Evolutionary conservation across 352 stramenopile genomes (phyloP).

Genomic region (Paralagenidium karlingii): DNA sequence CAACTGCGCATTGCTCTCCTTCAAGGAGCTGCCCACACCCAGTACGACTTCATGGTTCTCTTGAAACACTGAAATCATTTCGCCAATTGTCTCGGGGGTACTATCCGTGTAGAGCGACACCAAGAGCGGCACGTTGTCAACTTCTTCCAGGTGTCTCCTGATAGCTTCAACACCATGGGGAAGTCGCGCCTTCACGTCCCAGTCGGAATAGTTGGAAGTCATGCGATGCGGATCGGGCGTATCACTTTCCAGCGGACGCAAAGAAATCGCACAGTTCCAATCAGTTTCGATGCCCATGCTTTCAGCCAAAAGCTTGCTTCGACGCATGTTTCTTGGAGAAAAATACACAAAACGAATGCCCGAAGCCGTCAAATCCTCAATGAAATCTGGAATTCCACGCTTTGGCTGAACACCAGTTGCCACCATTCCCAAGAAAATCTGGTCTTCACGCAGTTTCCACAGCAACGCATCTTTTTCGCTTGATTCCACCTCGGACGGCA

Average conservation of each 20-base stretch:
- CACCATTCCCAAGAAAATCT: conserved; percentile 97
- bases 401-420: conserved; percentile 91
- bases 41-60: conserved; percentile 76
- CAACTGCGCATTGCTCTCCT: conserved; percentile 60
- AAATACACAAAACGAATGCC: conserved; percentile 99
- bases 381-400: conserved; percentile 90
- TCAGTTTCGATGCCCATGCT: conserved; percentile 99
- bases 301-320: conserved; percentile 93
- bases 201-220: conserved; percentile 96
- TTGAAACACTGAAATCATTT: conserved; percentile 88
- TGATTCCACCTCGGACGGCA: too few species aligned
- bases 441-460: conserved; percentile 87
- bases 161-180: conserved; percentile 95
- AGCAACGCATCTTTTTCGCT: conserved; percentile 44
- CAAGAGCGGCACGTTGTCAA: conserved; percentile 97
- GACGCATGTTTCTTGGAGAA: conserved; percentile 96
- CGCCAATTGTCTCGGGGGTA: conserved; percentile 89
- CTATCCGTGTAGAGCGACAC: conserved; percentile 98
- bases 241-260: conserved; percentile 87
- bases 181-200: conserved; percentile 92
- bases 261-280: conserved; percentile 98
- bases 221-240: conserved; percentile 91
- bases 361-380: conserved; percentile 90
- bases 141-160: conserved; percentile 90
- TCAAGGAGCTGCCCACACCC: conserved; percentile 63